Percentiles rank a stretch among this genome's conserved stretches.
These are phyloP conservation scores for Pseudoneurospora amorphoporcata DNA, from an alignment of 495 filamentous ascomycete genomes.

Conservation along the genomic window DNA sequence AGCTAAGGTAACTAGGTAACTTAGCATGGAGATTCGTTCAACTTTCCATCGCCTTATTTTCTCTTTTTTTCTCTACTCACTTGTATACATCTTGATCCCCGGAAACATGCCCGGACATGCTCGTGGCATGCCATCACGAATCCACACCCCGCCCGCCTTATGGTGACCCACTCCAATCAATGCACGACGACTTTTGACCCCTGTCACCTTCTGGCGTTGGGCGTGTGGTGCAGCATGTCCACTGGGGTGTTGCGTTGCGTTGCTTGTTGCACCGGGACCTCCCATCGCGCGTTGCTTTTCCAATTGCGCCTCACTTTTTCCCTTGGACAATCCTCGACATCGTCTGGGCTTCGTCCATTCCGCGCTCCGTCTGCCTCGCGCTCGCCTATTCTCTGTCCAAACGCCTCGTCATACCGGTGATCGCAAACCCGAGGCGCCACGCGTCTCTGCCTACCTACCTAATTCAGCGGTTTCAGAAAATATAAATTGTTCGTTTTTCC, in stretches of 20 bases:
- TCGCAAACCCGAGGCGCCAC: background rate
- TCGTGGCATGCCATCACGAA: background rate
- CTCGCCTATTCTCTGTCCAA: background rate
- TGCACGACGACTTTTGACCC: background rate
- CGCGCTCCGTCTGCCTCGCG: background rate
- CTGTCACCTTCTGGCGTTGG: background rate
- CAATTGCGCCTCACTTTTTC: constrained; percentile 11
- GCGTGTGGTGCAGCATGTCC: background rate
- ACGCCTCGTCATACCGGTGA: background rate
- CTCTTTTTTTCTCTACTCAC: constrained; percentile 4
- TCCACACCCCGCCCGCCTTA: background rate
- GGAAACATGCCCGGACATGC: background rate
- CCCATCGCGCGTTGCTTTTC: background rate
- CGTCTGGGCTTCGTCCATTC: background rate
- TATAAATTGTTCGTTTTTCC: background rate
- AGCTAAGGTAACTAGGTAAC: too few relatives aligned
- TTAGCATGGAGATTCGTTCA: too few relatives aligned
- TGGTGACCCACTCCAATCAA: background rate
- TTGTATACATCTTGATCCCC: background rate
- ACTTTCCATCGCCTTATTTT: background rate
- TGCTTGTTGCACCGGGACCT: background rate
- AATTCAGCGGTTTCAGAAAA: background rate
- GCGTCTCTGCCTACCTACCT: background rate
- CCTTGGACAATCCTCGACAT: background rate
- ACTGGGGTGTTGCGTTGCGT: background rate